phyloP scores from a whole-genome alignment of 257 asterid genomes.

The Penstemon barbatus region DNA sequence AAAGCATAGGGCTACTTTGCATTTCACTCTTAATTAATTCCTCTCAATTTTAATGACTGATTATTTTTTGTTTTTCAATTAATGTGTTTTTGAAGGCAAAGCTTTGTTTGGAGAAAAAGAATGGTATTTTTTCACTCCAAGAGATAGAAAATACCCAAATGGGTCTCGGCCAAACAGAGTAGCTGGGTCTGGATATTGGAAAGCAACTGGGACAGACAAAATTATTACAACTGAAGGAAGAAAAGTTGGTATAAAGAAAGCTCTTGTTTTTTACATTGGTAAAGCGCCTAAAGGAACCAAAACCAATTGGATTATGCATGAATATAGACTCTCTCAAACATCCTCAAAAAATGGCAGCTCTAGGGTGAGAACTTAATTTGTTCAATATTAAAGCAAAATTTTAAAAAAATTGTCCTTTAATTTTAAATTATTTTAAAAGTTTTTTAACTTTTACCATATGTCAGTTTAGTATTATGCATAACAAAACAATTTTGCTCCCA shows the following conservation, averaged over 20 bases:
- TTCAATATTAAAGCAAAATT: background rate
- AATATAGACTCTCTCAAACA: slow-evolving; percentile 61
- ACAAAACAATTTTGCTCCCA: no score
- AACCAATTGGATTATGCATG: slow-evolving; percentile 96
- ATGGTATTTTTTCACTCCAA: slow-evolving; percentile 88
- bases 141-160: slow-evolving; percentile 84
- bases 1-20: no score
- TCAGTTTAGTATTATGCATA: no score
- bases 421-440: no score
- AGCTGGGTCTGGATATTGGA: slow-evolving; percentile 91
- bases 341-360: slow-evolving; percentile 47
- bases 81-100: slow-evolving; percentile 39
- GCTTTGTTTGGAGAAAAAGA: slow-evolving; percentile 87
- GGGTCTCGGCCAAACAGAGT: slow-evolving; percentile 90
- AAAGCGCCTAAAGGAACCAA: slow-evolving; percentile 92
- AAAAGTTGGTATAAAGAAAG: slow-evolving; percentile 87
- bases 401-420: background rate
- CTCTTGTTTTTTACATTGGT: slow-evolving; percentile 81
- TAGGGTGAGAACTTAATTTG: slow-evolving; percentile 34
- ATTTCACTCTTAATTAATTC: background rate
- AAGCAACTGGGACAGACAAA: slow-evolving; percentile 90
- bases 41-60: background rate
- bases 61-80: background rate
- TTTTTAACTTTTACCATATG: no score
- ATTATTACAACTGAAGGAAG: slow-evolving; percentile 58